Evolutionary conservation across 2,329 filamentous ascomycete genomes (phyloP).

Genomic region (Pyricularia pennisetigena): DNA sequence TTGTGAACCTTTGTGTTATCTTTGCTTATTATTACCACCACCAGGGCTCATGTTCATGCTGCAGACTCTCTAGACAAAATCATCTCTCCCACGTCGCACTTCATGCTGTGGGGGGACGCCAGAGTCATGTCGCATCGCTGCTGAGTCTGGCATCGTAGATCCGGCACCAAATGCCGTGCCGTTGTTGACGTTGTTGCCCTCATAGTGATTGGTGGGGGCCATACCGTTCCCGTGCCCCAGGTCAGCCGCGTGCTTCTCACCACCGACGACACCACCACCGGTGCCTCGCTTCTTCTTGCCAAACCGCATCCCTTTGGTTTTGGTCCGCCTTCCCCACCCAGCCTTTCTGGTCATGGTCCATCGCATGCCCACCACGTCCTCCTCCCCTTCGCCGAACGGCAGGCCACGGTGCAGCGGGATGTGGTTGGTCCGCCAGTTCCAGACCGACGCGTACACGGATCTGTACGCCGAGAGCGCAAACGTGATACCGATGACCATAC

Average conservation of each 20-base stretch:
- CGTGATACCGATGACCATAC: constrained; percentile 51
- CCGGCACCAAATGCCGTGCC: background rate
- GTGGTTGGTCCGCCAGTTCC: constrained; percentile 60
- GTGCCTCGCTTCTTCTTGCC: background rate
- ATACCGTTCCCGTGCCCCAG: background rate
- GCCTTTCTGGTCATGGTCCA: constrained; percentile 4
- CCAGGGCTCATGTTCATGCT: background rate
- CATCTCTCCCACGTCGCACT: background rate
- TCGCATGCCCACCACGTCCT: background rate
- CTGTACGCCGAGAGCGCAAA: constrained; percentile 55
- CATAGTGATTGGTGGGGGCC: background rate
- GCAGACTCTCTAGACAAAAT: background rate
- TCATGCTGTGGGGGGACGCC: background rate
- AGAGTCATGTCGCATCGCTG: background rate
- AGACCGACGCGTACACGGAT: constrained; percentile 56
- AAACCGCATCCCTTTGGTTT: background rate
- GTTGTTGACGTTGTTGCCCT: background rate
- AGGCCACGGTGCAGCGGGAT: constrained; percentile 43
- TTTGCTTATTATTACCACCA: background rate
- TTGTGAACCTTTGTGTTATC: background rate
- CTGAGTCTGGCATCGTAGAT: background rate
- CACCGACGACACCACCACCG: background rate
- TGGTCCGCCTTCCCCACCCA: constrained; percentile 3
- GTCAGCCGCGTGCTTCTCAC: background rate
- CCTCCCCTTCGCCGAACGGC: constrained; percentile 19